phyloP scores from a whole-genome alignment of 2,329 filamentous ascomycete species.

The Botrytis cinerea region DNA sequence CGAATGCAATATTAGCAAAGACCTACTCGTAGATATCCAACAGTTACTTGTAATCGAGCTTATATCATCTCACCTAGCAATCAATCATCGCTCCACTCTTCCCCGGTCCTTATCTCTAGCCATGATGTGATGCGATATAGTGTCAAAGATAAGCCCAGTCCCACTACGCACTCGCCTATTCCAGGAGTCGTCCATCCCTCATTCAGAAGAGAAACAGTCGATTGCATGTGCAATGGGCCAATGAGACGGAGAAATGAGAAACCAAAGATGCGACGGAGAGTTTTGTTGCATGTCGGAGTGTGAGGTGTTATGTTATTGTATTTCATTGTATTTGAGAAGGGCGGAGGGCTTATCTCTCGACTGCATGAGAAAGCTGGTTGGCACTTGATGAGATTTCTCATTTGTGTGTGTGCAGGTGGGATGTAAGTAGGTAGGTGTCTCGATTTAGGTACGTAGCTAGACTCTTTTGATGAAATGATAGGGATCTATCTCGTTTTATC shows the following conservation, averaged over 20 bases:
- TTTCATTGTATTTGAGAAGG: background rate
- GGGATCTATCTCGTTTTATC: background rate
- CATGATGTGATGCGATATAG: background rate
- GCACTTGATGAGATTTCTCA: background rate
- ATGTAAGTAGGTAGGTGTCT: background rate
- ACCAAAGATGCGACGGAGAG: background rate
- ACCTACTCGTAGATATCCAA: background rate
- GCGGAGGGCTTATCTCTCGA: background rate
- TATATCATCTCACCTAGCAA: background rate
- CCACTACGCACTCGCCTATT: slow-evolving; percentile 8
- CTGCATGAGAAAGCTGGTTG: background rate
- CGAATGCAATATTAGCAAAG: background rate
- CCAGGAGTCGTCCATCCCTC: slow-evolving; percentile 2
- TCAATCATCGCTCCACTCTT: background rate
- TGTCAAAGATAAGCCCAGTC: background rate
- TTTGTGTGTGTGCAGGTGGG: background rate
- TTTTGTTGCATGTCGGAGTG: slow-evolving; percentile 19
- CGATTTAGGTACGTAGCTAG: no score
- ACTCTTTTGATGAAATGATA: background rate
- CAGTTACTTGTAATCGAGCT: background rate
- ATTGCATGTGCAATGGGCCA: slow-evolving; percentile 2
- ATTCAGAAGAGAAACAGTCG: background rate
- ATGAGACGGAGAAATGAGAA: background rate
- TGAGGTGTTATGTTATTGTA: slow-evolving; percentile 22
- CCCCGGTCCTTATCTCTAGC: background rate